These are phyloP conservation scores for Dysphania ambrosioides DNA, from an alignment of 148 eudicot genomes.

Conservation along the genomic window DNA sequence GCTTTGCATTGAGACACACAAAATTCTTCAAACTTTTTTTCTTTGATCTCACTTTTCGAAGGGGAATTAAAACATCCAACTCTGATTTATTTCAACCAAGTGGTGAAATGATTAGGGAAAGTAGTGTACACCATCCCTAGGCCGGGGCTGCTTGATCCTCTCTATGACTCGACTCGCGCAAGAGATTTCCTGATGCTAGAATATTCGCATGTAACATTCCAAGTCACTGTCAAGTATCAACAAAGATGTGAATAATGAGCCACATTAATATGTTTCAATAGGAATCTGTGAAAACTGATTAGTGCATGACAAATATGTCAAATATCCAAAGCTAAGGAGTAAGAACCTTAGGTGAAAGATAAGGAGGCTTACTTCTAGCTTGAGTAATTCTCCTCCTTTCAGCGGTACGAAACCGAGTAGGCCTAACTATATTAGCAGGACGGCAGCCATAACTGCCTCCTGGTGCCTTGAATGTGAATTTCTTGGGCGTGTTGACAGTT, in stretches of 20 bases:
- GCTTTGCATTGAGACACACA: neutral
- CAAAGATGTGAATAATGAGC: neutral
- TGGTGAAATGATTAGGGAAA: neutral
- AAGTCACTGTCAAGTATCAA: neutral
- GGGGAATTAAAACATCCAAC: too few relatives aligned
- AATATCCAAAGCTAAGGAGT: neutral
- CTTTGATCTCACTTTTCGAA: neutral
- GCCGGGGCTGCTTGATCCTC: neutral
- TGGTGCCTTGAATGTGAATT: conserved; percentile 40
- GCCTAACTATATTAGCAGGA: conserved; percentile 36
- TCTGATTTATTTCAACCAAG: too few relatives aligned
- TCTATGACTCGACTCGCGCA: neutral
- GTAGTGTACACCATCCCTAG: neutral
- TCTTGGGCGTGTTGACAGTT: conserved; percentile 45
- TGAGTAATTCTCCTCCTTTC: conserved; percentile 49
- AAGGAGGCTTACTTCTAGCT: conserved; percentile 44
- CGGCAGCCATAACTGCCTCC: conserved; percentile 51
- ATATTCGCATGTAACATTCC: conserved; percentile 2
- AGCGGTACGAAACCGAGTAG: conserved; percentile 26
- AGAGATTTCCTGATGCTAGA: neutral
- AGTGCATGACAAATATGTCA: neutral
- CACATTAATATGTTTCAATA: neutral
- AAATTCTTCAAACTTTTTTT: neutral
- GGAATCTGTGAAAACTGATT: too few relatives aligned
- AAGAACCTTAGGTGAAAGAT: neutral